phyloP scores from a whole-genome alignment of 2,329 filamentous ascomycete genomes.

The Leptographium procerum region DNA sequence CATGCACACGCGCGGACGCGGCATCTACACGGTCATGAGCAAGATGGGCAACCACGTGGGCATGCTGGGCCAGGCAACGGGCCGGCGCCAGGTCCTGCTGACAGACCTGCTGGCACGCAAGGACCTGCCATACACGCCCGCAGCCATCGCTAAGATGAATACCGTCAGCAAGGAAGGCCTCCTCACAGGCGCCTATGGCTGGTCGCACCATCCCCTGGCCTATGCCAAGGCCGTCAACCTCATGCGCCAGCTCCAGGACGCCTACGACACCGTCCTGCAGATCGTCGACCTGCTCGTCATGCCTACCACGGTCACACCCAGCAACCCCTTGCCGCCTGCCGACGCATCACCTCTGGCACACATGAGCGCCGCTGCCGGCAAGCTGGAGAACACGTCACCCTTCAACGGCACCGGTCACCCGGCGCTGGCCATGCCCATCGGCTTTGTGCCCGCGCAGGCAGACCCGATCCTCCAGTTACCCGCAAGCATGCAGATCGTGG shows the following conservation, averaged over 20 bases:
- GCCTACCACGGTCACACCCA: constrained; percentile 20
- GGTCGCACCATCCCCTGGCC: constrained; percentile 21
- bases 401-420: constrained; percentile 12
- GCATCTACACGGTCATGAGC: constrained; percentile 14
- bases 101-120: constrained; percentile 11
- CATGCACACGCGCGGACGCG: constrained; percentile 14
- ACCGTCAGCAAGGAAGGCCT: constrained; percentile 18
- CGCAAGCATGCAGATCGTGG: constrained; percentile 27
- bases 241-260: constrained; percentile 23
- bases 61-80: constrained; percentile 19
- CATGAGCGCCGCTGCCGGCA: constrained; percentile 4
- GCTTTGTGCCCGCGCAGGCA: constrained; percentile 6
- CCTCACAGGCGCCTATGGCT: constrained; percentile 27
- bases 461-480: constrained; percentile 18
- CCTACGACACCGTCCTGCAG: constrained; percentile 23
- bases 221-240: constrained; percentile 30
- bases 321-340: constrained; percentile 5
- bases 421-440: constrained; percentile 10
- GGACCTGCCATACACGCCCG: constrained; percentile 6
- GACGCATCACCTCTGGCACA: constrained; percentile 8
- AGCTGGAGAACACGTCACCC: constrained; percentile 8
- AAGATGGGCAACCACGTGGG: constrained; percentile 21
- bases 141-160: constrained; percentile 7
- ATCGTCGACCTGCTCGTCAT: constrained; percentile 27
- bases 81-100: constrained; percentile 14